A percentile compares a stretch with the other conserved stretches of the same genome.
Conservation (phyloP, 2,329 filamentous ascomycete species). For the Neurospora sp. region DNA sequence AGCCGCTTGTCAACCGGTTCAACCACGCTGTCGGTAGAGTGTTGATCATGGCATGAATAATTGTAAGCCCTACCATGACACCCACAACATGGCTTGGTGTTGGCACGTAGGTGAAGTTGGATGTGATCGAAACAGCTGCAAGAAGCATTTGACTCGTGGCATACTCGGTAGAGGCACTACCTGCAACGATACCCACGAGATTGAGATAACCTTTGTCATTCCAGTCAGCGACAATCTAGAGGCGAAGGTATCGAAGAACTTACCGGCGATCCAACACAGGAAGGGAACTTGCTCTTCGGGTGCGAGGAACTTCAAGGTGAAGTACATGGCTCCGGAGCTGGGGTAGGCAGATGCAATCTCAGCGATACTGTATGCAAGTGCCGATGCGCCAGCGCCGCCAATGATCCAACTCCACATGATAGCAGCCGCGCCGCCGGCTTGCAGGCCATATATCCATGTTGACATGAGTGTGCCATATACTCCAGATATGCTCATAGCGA, state of each 20-base stretch:
- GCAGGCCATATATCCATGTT: constrained; percentile 41
- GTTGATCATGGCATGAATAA: constrained; percentile 43
- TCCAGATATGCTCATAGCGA: constrained; percentile 46
- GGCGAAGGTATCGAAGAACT: neutral
- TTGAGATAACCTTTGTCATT: constrained; percentile 37
- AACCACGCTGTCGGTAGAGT: constrained; percentile 48
- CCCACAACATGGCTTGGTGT: constrained; percentile 37
- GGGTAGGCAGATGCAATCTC: constrained; percentile 47
- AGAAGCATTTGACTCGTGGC: constrained; percentile 46
- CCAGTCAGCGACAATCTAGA: neutral
- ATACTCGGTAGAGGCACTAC: constrained; percentile 48
- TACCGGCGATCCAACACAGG: constrained; percentile 33
- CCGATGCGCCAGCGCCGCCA: constrained; percentile 44
- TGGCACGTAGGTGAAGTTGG: constrained; percentile 36
- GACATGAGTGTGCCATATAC: constrained; percentile 44
- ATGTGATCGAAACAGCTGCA: constrained; percentile 42
- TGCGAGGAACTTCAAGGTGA: constrained; percentile 40
- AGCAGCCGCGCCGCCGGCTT: constrained; percentile 41
- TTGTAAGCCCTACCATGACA: constrained; percentile 44
- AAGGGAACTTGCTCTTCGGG: constrained; percentile 34
- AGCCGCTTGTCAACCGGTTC: constrained; percentile 47
- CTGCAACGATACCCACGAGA: constrained; percentile 41
- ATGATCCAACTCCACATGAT: constrained; percentile 49
- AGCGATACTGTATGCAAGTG: constrained; percentile 40
- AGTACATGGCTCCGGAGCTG: constrained; percentile 36